Evolutionary conservation across 2,329 filamentous ascomycete genomes (phyloP).

Genomic region (Fonsecaea erecta): DNA sequence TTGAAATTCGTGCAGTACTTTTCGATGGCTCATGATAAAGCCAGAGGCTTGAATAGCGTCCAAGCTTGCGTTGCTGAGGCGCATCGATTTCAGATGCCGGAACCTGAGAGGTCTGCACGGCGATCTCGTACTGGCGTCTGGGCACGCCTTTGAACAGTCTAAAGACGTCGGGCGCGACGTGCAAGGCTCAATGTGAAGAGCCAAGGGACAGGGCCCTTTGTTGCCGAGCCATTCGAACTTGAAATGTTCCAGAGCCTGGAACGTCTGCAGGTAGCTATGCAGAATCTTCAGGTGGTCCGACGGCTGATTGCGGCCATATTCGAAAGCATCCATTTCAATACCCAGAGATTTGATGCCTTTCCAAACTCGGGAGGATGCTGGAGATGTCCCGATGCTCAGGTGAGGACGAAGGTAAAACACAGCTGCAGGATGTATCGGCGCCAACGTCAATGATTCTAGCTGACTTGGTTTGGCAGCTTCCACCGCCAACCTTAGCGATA

Average conservation of each 20-base stretch:
- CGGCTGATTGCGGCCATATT: constrained; percentile 65
- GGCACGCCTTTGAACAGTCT: constrained; percentile 43
- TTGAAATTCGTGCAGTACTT: constrained; percentile 74
- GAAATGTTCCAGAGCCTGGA: constrained; percentile 70
- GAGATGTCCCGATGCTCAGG: constrained; percentile 74
- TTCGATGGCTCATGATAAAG: constrained; percentile 70
- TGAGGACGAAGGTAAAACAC: constrained; percentile 78
- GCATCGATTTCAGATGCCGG: constrained; percentile 68
- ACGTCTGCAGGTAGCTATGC: constrained; percentile 76
- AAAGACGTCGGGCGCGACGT: constrained; percentile 60
- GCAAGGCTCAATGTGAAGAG: constrained; percentile 67
- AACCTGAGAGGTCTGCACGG: constrained; percentile 65
- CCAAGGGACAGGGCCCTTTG: constrained; percentile 74
- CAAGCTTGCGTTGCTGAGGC: constrained; percentile 73
- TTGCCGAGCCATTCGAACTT: constrained; percentile 76
- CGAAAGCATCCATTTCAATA: constrained; percentile 73
- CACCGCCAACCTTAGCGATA: constrained; percentile 81
- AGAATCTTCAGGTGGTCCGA: constrained; percentile 76
- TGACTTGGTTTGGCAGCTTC: constrained; percentile 71
- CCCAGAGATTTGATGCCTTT: constrained; percentile 74
- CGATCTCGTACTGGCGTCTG: constrained; percentile 46
- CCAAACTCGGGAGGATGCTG: constrained; percentile 74
- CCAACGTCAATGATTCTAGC: constrained; percentile 72
- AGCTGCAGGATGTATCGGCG: constrained; percentile 73
- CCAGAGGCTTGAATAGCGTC: constrained; percentile 71